Evolutionary conservation across 169 alveolate species (phyloP).

Genomic region (Amoebophrya sp.): DNA sequence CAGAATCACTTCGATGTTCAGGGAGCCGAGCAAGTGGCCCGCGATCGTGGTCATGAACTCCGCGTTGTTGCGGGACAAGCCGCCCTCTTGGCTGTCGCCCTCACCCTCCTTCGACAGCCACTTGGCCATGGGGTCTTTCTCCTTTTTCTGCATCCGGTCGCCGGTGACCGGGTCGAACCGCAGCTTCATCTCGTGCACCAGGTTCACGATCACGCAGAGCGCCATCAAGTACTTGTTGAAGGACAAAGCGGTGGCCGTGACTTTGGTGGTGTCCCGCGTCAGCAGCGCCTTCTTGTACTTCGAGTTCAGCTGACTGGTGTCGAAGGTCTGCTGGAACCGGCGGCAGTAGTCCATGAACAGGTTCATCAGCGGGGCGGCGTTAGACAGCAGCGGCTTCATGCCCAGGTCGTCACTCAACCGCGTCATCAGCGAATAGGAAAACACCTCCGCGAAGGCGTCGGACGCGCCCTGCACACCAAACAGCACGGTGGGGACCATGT

Average conservation of each 20-base stretch:
- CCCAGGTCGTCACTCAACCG: background rate
- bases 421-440: background rate
- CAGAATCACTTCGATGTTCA: constrained; percentile 12
- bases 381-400: constrained; percentile 5
- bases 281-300: constrained; percentile 14
- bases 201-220: background rate
- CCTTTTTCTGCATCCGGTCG: constrained; percentile 6
- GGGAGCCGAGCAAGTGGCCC: background rate
- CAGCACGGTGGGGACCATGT: background rate
- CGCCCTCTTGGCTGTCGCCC: background rate
- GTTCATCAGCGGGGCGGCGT: constrained; percentile 25
- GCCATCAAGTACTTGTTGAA: constrained; percentile 22
- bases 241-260: background rate
- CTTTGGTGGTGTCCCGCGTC: constrained; percentile 15
- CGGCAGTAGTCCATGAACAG: constrained; percentile 20
- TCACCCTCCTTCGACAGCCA: background rate
- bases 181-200: constrained; percentile 14
- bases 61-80: background rate
- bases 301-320: background rate
- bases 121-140: constrained; percentile 15
- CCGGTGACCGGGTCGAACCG: constrained; percentile 1
- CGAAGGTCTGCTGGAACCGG: constrained; percentile 25
- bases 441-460: constrained; percentile 14
- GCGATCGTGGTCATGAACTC: constrained; percentile 24
- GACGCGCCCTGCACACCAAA: background rate